phyloP scores from a whole-genome alignment of 441 rosid genomes.

The Kokia cookei region DNA sequence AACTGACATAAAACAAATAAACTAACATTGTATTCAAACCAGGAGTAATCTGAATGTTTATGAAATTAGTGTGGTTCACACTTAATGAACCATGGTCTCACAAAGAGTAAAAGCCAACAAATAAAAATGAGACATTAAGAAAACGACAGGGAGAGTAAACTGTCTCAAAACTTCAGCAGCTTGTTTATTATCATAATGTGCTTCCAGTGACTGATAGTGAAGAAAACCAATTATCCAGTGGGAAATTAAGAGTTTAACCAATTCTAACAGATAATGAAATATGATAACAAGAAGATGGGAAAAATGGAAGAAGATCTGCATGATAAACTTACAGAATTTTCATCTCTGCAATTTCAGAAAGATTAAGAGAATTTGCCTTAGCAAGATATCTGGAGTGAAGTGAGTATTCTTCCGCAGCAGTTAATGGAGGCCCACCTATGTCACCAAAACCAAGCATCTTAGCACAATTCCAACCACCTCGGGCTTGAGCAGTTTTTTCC shows the following conservation, averaged over 20 bases:
- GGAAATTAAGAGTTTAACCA: not conserved
- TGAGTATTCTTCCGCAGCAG: slow-evolving; percentile 96
- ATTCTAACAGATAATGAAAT: not conserved
- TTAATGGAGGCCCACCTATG: slow-evolving; percentile 79
- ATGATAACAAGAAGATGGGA: not conserved
- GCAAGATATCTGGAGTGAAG: slow-evolving; percentile 95
- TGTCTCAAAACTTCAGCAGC: not conserved
- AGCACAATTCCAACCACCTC: slow-evolving; percentile 82
- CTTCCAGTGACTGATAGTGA: not conserved
- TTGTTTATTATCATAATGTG: not conserved
- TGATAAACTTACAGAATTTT: slow-evolving; percentile 78
- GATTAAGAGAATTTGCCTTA: slow-evolving; percentile 92
- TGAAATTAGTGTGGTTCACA: slow-evolving; percentile 1
- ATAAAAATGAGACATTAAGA: not conserved
- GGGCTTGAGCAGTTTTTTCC: slow-evolving; percentile 95
- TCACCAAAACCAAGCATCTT: slow-evolving; percentile 96
- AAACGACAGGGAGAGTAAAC: not conserved
- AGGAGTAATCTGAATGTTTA: slow-evolving; percentile 4
- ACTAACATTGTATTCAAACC: slow-evolving; percentile 6
- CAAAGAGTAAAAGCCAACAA: not conserved
- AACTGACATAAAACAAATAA: slow-evolving; percentile 44
- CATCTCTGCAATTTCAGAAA: slow-evolving; percentile 97
- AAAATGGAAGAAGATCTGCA: slow-evolving; percentile 4
- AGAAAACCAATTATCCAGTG: not conserved
- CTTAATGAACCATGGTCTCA: not conserved